Percentiles rank a stretch among this genome's conserved stretches.
Conservation (phyloP, 2,329 filamentous ascomycete genomes). For the Endocalyx cinctus region DNA sequence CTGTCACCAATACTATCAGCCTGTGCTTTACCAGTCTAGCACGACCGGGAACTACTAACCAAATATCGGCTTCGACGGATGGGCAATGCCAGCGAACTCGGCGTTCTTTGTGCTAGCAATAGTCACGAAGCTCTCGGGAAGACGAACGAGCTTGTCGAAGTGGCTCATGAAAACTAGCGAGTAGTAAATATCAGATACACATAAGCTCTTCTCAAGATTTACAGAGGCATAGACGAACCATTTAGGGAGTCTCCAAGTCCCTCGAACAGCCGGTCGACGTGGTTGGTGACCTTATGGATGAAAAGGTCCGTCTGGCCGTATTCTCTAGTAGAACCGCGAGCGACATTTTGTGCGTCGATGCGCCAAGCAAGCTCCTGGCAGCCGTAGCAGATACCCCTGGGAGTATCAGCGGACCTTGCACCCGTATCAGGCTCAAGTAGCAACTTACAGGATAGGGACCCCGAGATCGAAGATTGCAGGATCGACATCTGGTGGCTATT, state of each 20-base stretch:
- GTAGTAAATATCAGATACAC: not conserved
- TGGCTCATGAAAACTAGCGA: conserved; percentile 74
- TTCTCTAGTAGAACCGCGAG: conserved; percentile 62
- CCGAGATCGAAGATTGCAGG: conserved; percentile 73
- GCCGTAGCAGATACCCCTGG: conserved; percentile 60
- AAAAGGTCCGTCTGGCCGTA: conserved; percentile 68
- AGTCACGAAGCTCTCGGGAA: conserved; percentile 69
- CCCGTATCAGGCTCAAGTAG: no score
- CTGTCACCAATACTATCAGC: conserved; percentile 22
- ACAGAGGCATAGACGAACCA: no score
- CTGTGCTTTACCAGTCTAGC: conserved; percentile 6
- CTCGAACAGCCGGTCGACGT: conserved; percentile 75
- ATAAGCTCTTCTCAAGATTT: not conserved
- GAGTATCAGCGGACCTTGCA: conserved; percentile 5
- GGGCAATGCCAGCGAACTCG: conserved; percentile 74
- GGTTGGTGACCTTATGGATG: conserved; percentile 51
- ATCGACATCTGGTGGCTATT: conserved; percentile 71
- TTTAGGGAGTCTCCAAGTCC: conserved; percentile 67
- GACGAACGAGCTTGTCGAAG: conserved; percentile 72
- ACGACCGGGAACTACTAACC: conserved; percentile 31
- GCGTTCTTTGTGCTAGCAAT: conserved; percentile 75
- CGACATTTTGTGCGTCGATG: conserved; percentile 59
- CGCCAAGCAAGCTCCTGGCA: conserved; percentile 67
- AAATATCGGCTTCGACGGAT: conserved; percentile 65
- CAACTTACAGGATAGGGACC: conserved; percentile 45